Evolutionary conservation across 805 yeast species (phyloP).

Genomic region (Metschnikowia anglica): DNA sequence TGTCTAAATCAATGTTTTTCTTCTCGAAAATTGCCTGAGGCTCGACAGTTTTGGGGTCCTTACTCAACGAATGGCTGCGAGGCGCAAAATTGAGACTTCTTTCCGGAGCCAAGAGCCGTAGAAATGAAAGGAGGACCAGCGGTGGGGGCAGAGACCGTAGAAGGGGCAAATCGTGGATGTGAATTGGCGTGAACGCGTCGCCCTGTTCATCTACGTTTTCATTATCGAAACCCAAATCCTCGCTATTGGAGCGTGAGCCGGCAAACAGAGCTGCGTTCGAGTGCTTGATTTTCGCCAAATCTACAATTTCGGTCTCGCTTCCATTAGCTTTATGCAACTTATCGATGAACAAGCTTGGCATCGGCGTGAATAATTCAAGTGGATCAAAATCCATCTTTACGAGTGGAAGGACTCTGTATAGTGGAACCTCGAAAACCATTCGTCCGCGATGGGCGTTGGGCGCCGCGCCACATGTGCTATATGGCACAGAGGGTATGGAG

Average conservation of each 20-base stretch:
- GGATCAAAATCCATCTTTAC: constrained; percentile 42
- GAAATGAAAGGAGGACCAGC: constrained; percentile 41
- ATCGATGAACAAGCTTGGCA: constrained; percentile 8
- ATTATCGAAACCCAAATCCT: not conserved
- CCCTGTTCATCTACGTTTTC: constrained; percentile 13
- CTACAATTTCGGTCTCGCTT: not conserved
- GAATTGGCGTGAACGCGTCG: constrained; percentile 39
- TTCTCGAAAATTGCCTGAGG: constrained; percentile 28
- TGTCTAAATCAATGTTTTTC: constrained; percentile 34
- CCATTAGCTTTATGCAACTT: not conserved
- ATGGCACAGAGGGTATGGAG: too few relatives aligned
- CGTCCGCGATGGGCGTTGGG: not conserved
- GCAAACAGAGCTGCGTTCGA: not conserved
- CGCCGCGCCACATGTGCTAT: not conserved
- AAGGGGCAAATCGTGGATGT: constrained; percentile 59
- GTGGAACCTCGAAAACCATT: not conserved
- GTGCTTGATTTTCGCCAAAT: not conserved
- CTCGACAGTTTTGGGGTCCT: constrained; percentile 8
- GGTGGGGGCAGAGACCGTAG: constrained; percentile 48
- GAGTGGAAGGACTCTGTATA: not conserved
- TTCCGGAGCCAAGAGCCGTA: constrained; percentile 50
- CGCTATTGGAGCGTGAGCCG: not conserved
- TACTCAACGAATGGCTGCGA: constrained; percentile 3
- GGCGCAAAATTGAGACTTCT: constrained; percentile 51
- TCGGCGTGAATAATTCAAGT: constrained; percentile 38